Evolutionary conservation across 2,329 filamentous ascomycete genomes (phyloP).

Genomic region (Pseudogymnoascus sp.): DNA sequence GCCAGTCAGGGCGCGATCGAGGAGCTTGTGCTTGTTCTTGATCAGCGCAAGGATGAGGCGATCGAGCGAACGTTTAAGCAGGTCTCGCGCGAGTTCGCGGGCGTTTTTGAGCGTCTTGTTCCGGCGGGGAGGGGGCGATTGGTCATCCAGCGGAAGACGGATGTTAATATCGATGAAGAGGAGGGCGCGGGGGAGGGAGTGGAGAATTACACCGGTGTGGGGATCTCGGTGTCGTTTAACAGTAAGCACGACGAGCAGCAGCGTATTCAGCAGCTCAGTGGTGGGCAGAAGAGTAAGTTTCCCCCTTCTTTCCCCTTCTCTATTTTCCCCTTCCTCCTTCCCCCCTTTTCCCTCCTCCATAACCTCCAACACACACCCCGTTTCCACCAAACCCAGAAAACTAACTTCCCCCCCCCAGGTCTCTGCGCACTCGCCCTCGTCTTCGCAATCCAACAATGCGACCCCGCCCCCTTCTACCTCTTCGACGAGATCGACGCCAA

Average conservation of each 20-base stretch:
- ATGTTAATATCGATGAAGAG: conserved; percentile 55
- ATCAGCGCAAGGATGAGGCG: conserved; percentile 93
- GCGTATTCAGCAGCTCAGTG: conserved; percentile 91
- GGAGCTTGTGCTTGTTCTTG: conserved; percentile 83
- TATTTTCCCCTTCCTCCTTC: too few species aligned
- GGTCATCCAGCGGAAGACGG: conserved; percentile 84
- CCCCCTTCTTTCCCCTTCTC: not conserved
- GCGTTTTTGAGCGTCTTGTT: conserved; percentile 90
- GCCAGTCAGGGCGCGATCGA: conserved; percentile 80
- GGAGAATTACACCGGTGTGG: conserved; percentile 93
- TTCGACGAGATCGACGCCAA: conserved; percentile 99
- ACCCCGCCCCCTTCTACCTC: conserved; percentile 96
- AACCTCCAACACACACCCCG: too few species aligned
- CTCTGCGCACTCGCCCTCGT: conserved; percentile 94
- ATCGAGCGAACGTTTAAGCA: conserved; percentile 99
- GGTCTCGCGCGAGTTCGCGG: conserved; percentile 85
- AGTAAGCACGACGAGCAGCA: conserved; percentile 98
- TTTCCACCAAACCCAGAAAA: not conserved
- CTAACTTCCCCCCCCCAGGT: conserved; percentile 41
- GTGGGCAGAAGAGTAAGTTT: conserved; percentile 86
- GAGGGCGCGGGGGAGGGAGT: conserved; percentile 66
- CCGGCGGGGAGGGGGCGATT: conserved; percentile 86
- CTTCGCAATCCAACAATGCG: conserved; percentile 96
- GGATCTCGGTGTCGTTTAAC: conserved; percentile 97
- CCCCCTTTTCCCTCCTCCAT: too few species aligned